Evolutionary conservation across 2,329 filamentous ascomycete species (phyloP).

Genomic region (Cladobotryum mycophilum): DNA sequence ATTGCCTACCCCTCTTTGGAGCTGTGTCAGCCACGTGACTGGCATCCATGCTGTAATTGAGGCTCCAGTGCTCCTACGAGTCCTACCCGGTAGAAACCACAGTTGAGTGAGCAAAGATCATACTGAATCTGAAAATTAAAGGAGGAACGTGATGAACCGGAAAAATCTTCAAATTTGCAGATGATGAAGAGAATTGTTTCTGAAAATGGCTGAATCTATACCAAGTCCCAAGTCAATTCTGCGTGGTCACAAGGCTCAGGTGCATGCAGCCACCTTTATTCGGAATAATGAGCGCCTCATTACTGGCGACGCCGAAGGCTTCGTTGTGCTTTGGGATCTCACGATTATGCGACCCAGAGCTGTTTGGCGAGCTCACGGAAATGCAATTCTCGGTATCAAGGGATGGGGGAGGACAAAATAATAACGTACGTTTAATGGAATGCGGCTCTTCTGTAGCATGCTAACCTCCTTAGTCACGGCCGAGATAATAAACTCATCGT

Average conservation of each 20-base stretch:
- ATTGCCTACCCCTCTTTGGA: too few relatives aligned
- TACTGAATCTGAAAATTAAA: too few relatives aligned
- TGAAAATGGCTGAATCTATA: conserved; percentile 20
- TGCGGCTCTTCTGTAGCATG: neutral
- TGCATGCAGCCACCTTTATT: conserved; percentile 72
- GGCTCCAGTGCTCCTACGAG: too few relatives aligned
- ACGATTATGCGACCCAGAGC: conserved; percentile 72
- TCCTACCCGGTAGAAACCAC: too few relatives aligned
- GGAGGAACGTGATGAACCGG: too few relatives aligned
- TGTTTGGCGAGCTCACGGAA: conserved; percentile 81
- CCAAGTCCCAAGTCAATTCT: conserved; percentile 57
- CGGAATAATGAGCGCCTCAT: conserved; percentile 67
- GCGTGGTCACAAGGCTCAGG: conserved; percentile 74
- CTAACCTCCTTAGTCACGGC: conserved; percentile 59
- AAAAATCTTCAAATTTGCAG: too few relatives aligned
- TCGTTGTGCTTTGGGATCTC: conserved; percentile 79
- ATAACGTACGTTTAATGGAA: conserved; percentile 62
- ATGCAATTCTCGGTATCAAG: conserved; percentile 66
- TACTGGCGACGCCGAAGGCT: conserved; percentile 87
- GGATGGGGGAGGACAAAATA: conserved; percentile 67
- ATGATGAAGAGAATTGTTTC: neutral
- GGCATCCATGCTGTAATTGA: too few relatives aligned
- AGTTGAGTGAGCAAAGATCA: too few relatives aligned
- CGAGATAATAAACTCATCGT: conserved; percentile 81
- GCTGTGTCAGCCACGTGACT: too few relatives aligned